Base-by-base conservation (phyloP, 352 stramenopile genomes). In the Peronosclerospora sorghi region DNA sequence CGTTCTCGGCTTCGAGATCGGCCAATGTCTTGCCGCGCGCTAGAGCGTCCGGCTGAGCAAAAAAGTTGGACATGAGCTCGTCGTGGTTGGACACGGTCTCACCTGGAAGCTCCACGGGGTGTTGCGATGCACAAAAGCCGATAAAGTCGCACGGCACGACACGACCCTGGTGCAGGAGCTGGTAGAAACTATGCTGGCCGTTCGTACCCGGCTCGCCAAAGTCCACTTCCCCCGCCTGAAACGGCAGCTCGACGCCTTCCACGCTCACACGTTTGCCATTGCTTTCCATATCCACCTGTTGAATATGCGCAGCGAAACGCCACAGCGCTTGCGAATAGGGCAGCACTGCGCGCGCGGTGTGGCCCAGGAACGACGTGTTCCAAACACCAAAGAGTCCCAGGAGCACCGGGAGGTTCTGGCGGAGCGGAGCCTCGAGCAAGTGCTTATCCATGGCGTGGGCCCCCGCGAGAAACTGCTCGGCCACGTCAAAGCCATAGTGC, bases 41-140 rank as follows among this genome's bases (percentile, higher is more conserved):
- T 6, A 99, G 70, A 5, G 96, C 96, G 65, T 99, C 96, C 0
- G 96, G 94, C 64, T 99, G 96, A 26, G 95, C 95, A 61, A 99
- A 99, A 65, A 99, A 99, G 75, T 99, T 98, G 42, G 77, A 94
- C 96, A 99, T 99, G 51, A 99, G 84, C 72, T 99, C 96, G 68
- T 99, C 95, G 74, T 99, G 95, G 75, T 97, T 97, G n/a, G 82
- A 88, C 23, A 99, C 86, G 0, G 74, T 45, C 59, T 98, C 77
- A 21, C 70, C 69, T 0, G 65, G 66, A 37, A 89, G 65, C 30
- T 59, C 27, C 41, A 95, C 62, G 29, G 80, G 78, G 59, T 85
- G 80, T 71, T 98, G 95, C 50, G 75, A 96, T 65, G 98, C 73
- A 52, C 92, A 90, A 62, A 98, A 98, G 24, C 95, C 96, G 51